Evolutionary conservation across 2,329 filamentous ascomycete genomes (phyloP), one percentile per base, ranked within the genome.

Genomic region (Colletotrichum aenigma): DNA sequence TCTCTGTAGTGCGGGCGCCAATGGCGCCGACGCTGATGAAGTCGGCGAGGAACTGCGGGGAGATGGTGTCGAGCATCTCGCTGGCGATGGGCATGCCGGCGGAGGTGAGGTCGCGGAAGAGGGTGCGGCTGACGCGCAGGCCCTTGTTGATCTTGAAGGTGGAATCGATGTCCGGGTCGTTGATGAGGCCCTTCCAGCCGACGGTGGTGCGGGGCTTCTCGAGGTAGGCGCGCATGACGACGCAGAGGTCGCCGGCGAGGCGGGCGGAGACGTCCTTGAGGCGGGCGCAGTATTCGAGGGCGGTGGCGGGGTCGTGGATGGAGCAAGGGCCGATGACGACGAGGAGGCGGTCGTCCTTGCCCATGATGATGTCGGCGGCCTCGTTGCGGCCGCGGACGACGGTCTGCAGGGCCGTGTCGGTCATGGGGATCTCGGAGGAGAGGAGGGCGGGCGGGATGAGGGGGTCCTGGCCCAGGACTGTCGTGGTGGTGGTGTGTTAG

Each of bases 91-190:
- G 97, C 91, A 99, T 96, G 80, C 97, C 97, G 78, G 90, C 89
- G 77, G 89, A 89, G 43, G 96, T 99, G 77, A 99, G 89, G 83
- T 98, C 96, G 81, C 94, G 92, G 88, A 98, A 99, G 83, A 99
- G 91, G 87, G 98, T 94, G 81, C 97, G 92, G n/a, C 95, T 96
- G 73, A 98, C 93, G 34, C 95, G 93, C 72, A 99, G 91, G 69
- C 97, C 97, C 90, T 98, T 98, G 92, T 99, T 99, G 89, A 99
- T 99, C 88, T 98, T 92, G 93, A 94, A 99, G 83, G 94, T 97
- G 85, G 97, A 94, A 86, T 99, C 95, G 84, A 99, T 98, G 82
- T 98, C 96, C 4, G 97, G 97, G 85, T 99, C 97, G 87, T 99
- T 99, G 90, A 99, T 98, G 85, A 99, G 90, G 68, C 97, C 97